phyloP scores from a whole-genome alignment of 345 rosid species.

The Cardamine chenopodiifolia region DNA sequence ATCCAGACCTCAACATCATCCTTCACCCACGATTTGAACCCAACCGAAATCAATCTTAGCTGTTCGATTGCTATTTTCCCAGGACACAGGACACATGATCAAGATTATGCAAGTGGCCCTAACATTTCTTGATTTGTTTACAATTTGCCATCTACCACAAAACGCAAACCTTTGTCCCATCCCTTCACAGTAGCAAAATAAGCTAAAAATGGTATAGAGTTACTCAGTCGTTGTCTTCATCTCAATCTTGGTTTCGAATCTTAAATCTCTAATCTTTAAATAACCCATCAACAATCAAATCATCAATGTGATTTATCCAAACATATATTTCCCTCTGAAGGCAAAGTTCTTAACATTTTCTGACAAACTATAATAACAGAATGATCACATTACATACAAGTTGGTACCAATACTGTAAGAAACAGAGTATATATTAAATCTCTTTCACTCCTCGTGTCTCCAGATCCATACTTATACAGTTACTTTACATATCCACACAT shows the following conservation, averaged over 20 bases:
- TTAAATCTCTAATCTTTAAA: not conserved
- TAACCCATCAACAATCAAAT: not conserved
- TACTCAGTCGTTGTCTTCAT: not conserved
- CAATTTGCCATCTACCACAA: not conserved
- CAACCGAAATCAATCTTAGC: conserved; percentile 27
- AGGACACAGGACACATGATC: conserved; percentile 32
- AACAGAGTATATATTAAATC: not conserved
- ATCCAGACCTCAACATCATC: conserved; percentile 39
- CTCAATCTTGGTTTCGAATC: not conserved
- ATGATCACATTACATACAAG: conserved; percentile 22
- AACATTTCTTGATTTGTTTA: conserved; percentile 9
- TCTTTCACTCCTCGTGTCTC: not conserved
- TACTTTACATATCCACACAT: conserved; percentile 9
- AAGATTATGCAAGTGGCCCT: conserved; percentile 28
- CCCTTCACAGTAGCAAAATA: conserved; percentile 5
- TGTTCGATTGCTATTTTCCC: not conserved
- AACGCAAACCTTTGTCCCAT: conserved; percentile 16
- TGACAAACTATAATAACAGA: conserved; percentile 23
- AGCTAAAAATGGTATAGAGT: not conserved
- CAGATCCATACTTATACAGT: conserved; percentile 28
- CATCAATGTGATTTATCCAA: not conserved
- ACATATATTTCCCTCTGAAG: not conserved
- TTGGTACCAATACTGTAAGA: conserved; percentile 9
- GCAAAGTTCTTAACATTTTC: conserved; percentile 17
- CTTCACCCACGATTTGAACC: conserved; percentile 13